Percentiles rank a stretch among this genome's conserved stretches.
Conservation (phyloP, 192 early-diverging fungal species). For the Coemansia sp. region DNA sequence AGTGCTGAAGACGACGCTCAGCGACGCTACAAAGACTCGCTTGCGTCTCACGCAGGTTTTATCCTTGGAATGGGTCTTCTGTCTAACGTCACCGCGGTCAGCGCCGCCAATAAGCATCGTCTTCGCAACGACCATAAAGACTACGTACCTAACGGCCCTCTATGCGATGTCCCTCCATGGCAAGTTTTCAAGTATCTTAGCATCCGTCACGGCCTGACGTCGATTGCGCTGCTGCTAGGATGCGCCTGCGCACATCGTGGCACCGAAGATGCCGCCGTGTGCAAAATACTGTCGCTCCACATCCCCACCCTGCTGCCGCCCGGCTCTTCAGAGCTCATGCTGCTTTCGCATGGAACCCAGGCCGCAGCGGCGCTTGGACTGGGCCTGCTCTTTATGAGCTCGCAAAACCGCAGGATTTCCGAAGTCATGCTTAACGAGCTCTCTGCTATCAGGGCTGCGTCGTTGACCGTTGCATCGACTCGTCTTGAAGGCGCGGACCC, state of each 20-base stretch:
- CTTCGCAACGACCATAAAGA: too few species aligned
- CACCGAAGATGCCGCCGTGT: constrained; percentile 61
- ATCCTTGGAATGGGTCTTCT: constrained; percentile 75
- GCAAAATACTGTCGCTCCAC: constrained; percentile 73
- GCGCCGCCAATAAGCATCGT: not conserved
- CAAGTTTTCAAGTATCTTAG: constrained; percentile 68
- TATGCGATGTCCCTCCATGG: constrained; percentile 64
- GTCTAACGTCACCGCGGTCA: not conserved
- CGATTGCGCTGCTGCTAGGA: constrained; percentile 77
- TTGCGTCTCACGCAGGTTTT: constrained; percentile 74
- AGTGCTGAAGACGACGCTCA: constrained; percentile 8
- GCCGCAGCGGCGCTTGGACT: constrained; percentile 73
- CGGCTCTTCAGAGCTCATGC: constrained; percentile 59
- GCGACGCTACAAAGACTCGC: constrained; percentile 33
- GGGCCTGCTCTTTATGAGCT: constrained; percentile 73
- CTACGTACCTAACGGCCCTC: constrained; percentile 58
- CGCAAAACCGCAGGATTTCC: constrained; percentile 67
- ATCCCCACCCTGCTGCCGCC: constrained; percentile 69
- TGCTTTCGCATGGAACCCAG: constrained; percentile 63
- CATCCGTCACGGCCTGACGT: constrained; percentile 65
- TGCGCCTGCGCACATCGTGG: constrained; percentile 69
- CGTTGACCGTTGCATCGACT: constrained; percentile 4
- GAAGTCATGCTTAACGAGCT: constrained; percentile 74
- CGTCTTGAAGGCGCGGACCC: constrained; percentile 32
- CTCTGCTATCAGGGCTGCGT: constrained; percentile 6